phyloP scores from a whole-genome alignment of 495 filamentous ascomycete genomes.

The Neurospora tetraspora region DNA sequence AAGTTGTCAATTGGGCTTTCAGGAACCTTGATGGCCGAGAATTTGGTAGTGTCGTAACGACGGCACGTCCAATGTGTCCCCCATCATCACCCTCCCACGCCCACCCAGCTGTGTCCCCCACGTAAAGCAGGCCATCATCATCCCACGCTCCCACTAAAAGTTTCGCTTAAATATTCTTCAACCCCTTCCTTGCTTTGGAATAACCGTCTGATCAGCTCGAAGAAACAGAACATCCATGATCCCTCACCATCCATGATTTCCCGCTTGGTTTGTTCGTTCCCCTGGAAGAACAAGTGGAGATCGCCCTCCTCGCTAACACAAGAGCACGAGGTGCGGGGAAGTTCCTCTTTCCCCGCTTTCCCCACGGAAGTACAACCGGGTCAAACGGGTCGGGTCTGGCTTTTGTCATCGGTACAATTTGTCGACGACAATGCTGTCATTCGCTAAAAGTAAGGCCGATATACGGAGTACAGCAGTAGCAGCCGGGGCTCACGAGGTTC shows the following conservation, averaged over 20 bases:
- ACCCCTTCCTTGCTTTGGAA: background rate
- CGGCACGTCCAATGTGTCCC: background rate
- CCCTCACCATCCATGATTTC: background rate
- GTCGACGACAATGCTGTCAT: background rate
- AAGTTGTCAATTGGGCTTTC: background rate
- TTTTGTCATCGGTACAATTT: background rate
- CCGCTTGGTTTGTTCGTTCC: background rate
- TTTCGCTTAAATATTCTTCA: background rate
- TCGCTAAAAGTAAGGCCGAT: background rate
- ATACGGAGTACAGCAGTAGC: background rate
- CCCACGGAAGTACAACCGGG: background rate
- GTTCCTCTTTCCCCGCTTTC: background rate
- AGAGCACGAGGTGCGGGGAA: background rate
- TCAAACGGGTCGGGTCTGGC: background rate
- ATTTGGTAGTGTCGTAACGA: background rate
- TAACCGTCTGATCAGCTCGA: background rate
- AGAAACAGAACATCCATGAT: background rate
- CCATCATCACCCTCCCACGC: background rate
- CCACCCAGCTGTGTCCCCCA: background rate
- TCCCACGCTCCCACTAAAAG: background rate
- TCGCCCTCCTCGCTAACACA: background rate
- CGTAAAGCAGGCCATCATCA: background rate
- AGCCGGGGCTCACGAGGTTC: background rate
- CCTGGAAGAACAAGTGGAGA: background rate
- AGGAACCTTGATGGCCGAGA: background rate